A percentile compares a stretch with the other conserved stretches of the same genome.
Evolutionary conservation across 2,329 filamentous ascomycete genomes (phyloP).

Genomic region (Phialocephala sp.): DNA sequence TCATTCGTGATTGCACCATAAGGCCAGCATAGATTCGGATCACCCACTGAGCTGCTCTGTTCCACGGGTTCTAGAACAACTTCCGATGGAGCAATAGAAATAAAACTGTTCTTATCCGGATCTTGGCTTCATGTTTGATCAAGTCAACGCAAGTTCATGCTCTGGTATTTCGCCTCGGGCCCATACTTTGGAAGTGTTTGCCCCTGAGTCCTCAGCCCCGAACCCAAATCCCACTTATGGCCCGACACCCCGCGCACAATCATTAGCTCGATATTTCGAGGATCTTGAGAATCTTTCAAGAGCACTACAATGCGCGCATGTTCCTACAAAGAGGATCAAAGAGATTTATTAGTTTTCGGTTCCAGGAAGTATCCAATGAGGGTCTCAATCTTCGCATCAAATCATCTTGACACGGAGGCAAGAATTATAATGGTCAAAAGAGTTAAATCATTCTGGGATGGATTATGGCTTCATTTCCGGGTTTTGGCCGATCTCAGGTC

Average conservation of each 20-base stretch:
- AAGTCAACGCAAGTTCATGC: background rate
- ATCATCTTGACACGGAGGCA: background rate
- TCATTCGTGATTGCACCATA: background rate
- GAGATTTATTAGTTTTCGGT: background rate
- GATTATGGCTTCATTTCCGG: background rate
- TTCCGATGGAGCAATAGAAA: background rate
- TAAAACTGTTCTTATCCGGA: background rate
- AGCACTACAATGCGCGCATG: background rate
- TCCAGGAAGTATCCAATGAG: background rate
- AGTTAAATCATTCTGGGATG: background rate
- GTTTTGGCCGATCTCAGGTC: background rate
- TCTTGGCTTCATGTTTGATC: background rate
- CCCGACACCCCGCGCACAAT: background rate
- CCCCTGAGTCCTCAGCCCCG: background rate
- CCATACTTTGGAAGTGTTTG: slow-evolving; percentile 2
- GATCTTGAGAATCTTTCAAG: background rate
- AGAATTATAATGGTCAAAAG: background rate
- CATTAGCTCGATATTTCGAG: background rate
- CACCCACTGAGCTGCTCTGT: background rate
- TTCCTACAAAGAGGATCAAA: background rate
- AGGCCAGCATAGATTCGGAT: background rate
- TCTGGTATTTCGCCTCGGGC: background rate
- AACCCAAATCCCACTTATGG: background rate
- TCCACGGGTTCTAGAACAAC: background rate
- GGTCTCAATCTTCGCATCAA: no score